Base-by-base conservation (phyloP, 176 grass and related monocot genomes). In the Hordeum marinum region DNA sequence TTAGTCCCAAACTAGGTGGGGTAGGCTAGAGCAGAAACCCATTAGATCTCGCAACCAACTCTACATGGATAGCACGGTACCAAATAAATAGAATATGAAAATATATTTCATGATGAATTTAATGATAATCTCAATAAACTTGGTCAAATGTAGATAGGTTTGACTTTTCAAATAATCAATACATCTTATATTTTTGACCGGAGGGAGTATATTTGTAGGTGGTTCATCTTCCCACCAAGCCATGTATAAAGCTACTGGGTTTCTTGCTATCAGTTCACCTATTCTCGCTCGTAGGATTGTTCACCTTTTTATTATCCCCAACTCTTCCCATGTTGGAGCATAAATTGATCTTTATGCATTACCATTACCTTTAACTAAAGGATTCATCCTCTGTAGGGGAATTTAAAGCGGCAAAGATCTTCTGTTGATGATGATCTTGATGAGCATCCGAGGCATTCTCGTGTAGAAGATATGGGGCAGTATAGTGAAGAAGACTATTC, bases 401-500 rank as follows among this genome's bases (percentile, higher is more conserved):
- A 88, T 78, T 85, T 68, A 23, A 92, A 94, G 82, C 70, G 81
- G 60, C 84, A 74, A 63, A 89, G 78, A 39, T 81, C 92, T 83
- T 63, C 39, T 39, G 84, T 75, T 94, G 92, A 89, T 82, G 86
- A 85, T 88, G 85, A 91, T 87, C 85, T 91, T 63, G 85, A 91
- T 87, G 85, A 87, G 68, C 68, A 87, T 70, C 73, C 42, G 12
- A 87, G 84, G 76, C 85, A 68, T 84, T 75, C 68, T 68, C 76
- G 76, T n/a, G 84, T 72, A 77, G 85, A 86, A 79, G 90, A 92
- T 54, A 79, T 92, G 59, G 90, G 92, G 35, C 90, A 88, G 43
- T 94, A 90, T 82, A 92, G 87, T 40, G 90, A 52, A 52, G 48
- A 52, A 75, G 93, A 92, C 63, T 94, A 87, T 86, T 92, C 88